Percentiles rank a stretch among this genome's conserved stretches.
phyloP scores from a whole-genome alignment of 2,329 filamentous ascomycete genomes.

The Talaromyces pinophilus region DNA sequence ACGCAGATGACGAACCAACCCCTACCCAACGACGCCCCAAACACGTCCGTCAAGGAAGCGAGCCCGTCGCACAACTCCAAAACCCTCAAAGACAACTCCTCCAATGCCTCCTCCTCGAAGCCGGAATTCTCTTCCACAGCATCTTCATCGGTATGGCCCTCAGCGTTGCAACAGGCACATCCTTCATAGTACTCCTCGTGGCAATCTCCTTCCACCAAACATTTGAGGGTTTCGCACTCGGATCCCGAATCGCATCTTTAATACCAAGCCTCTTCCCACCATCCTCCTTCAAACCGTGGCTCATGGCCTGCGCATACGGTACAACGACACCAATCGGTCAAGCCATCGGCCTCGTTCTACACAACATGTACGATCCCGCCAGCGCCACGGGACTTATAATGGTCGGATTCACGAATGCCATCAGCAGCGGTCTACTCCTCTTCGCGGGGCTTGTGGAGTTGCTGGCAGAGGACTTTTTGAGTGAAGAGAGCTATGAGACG shows the following conservation, averaged over 20 bases:
- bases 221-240: constrained; percentile 84
- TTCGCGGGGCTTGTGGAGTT: constrained; percentile 84
- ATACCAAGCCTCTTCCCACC: constrained; percentile 65
- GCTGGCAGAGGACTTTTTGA: constrained; percentile 78
- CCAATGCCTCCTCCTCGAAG: constrained; percentile 77
- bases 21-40: constrained; percentile 5
- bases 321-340: constrained; percentile 79
- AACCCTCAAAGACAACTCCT: constrained; percentile 68
- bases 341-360: constrained; percentile 75
- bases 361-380: constrained; percentile 76
- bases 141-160: constrained; percentile 87
- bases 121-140: constrained; percentile 81
- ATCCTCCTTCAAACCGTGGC: constrained; percentile 72
- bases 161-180: constrained; percentile 75
- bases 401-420: constrained; percentile 85
- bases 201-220: constrained; percentile 85
- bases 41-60: constrained; percentile 29
- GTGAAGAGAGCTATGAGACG: constrained; percentile 63
- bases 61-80: constrained; percentile 43
- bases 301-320: constrained; percentile 65
- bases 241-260: constrained; percentile 79
- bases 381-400: constrained; percentile 75
- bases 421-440: constrained; percentile 75
- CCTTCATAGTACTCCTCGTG: constrained; percentile 76
- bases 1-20: constrained; percentile 29